Evolutionary conservation across 176 grass and related monocot genomes (phyloP), one percentile per base, ranked within the genome.

Genomic region (Pharus latifolius): DNA sequence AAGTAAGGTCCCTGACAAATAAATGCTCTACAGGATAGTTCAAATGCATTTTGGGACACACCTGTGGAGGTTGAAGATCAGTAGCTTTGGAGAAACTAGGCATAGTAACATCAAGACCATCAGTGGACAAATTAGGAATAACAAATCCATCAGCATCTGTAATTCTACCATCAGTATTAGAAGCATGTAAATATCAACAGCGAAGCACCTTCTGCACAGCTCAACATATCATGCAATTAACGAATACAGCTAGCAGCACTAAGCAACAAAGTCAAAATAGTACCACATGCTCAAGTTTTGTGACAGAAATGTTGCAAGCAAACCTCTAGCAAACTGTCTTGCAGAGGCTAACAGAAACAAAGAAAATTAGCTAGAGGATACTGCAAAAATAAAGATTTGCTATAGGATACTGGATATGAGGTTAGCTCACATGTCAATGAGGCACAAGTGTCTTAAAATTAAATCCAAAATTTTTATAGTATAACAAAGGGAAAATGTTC

Each of bases 111-210:
- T 79, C 69, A 73, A 78, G 41, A 57, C 87, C 81, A 32, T 76
- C 68, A 87, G 65, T 53, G 18, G 70, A 38, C 45, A 96, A 78
- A 72, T 72, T 89, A 50, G 92, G 92, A 77, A 96, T 81, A 62
- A 92, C 88, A 82, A 92, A 92, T 32, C 85, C 88, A 23, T 96
- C 85, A 1, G 88, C 84, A 72, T 96, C 92, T 96, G 79, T 34
- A 72, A 79, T 69, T 46, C n/a, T 14, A 84, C 15, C 12, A 61
- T 56, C 9, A 22, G 31, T 22, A 63, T 64, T 75, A 49, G 14
- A 56, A 57, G 3, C 15, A 33, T 20, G 17, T 57, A 50, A 4
- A 41, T 18, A 63, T 26, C 27, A 49, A 11, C 30, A 49, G 2
- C 4, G 27, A 18, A 1, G 7, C 20, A 62, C 37, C 24, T 38